Evolutionary conservation across 2,329 filamentous ascomycete genomes (phyloP).

Genomic region (Acrodontium crateriforme): DNA sequence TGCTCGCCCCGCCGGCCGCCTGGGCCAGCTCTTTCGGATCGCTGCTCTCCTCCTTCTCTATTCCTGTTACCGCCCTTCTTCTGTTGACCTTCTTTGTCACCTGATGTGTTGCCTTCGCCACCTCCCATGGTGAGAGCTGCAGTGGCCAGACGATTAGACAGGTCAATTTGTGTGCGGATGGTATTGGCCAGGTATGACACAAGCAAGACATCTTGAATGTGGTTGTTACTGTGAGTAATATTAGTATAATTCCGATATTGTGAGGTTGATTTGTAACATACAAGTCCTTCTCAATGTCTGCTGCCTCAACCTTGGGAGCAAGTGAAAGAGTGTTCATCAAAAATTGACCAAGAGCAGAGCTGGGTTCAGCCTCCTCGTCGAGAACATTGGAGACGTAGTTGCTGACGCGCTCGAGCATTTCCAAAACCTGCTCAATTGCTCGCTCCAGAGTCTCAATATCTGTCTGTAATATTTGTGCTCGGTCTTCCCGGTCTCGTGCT

Average conservation of each 20-base stretch:
- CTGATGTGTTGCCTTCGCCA: constrained; percentile 14
- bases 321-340: constrained; percentile 86
- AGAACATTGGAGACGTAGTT: constrained; percentile 88
- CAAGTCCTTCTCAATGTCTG: constrained; percentile 92
- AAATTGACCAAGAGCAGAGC: constrained; percentile 85
- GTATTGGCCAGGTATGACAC: constrained; percentile 98
- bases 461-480: constrained; percentile 59
- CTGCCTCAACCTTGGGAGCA: constrained; percentile 83
- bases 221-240: constrained; percentile 60
- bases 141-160: constrained; percentile 82
- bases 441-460: constrained; percentile 84
- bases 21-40: constrained; percentile 14
- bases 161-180: constrained; percentile 95
- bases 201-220: constrained; percentile 96
- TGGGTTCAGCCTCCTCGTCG: constrained; percentile 82
- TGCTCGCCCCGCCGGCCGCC: constrained; percentile 19
- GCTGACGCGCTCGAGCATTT: constrained; percentile 79
- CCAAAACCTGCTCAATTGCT: constrained; percentile 73
- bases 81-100: constrained; percentile 6
- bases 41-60: constrained; percentile 8
- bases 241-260: constrained; percentile 7
- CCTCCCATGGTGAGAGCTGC: constrained; percentile 35
- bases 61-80: constrained; percentile 5
- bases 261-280: constrained; percentile 26
- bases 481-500: constrained; percentile 65